Evolutionary conservation across 1,284 basidiomycete species (phyloP), one percentile per base, ranked within the genome.

Genomic region (Uromyces viciae-fabae): DNA sequence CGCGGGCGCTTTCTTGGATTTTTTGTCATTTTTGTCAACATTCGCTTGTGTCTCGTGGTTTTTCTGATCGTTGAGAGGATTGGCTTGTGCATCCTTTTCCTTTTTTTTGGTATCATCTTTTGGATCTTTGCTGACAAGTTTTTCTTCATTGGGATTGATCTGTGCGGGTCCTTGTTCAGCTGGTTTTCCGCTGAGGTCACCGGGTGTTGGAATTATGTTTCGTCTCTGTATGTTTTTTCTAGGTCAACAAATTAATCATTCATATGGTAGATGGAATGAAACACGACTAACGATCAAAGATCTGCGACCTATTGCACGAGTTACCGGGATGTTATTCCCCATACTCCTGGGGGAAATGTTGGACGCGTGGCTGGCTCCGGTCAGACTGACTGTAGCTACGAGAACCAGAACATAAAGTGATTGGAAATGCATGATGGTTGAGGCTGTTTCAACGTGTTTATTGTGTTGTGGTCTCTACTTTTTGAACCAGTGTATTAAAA

Each of bases 401-500:
- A 69, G 66, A 7, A 46, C 66, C 17, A 46, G 49, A 15, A 69
- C 43, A 15, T 43, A 46, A 40, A 69, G 49, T 40, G 66, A 40
- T 43, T 69, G 66, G 22, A 69, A 28, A 40, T 69, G 66, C 66
- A 69, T 69, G 66, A 31, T 46, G 42, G 14, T 11, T 69, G 19
- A 69, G 7, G n/a, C 38, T 40, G 36, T 54, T 15, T 54, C 49
- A 54, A 54, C 17, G 17, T n/a, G n/a, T n/a, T n/a, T n/a, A n/a
- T n/a, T n/a, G n/a, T n/a, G n/a, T n/a, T n/a, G n/a, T n/a, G n/a
- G n/a, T n/a, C n/a, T n/a, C n/a, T n/a, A n/a, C n/a, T n/a, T n/a
- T n/a, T n/a, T n/a, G n/a, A n/a, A n/a, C n/a, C n/a, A n/a, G n/a
- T n/a, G n/a, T n/a, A n/a, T n/a, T n/a, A n/a, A n/a, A n/a, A n/a